Evolutionary conservation across 2,329 filamentous ascomycete genomes (phyloP).

Genomic region (Zasmidium cellare): DNA sequence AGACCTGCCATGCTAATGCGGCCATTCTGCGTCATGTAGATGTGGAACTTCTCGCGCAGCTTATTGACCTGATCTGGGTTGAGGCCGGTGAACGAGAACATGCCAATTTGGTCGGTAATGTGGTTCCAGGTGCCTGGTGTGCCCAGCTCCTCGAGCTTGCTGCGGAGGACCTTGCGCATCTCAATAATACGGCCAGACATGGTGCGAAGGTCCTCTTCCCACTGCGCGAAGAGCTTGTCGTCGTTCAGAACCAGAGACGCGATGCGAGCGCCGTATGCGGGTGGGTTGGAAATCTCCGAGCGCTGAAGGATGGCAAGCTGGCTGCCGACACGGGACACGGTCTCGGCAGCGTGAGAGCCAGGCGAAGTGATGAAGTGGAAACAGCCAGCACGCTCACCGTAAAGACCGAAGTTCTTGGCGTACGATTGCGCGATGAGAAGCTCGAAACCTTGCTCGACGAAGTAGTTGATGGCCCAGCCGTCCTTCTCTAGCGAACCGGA

Average conservation of each 20-base stretch:
- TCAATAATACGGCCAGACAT: constrained; percentile 95
- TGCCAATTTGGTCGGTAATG: constrained; percentile 98
- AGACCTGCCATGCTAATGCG: constrained; percentile 98
- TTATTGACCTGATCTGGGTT: constrained; percentile 70
- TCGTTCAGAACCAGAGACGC: constrained; percentile 85
- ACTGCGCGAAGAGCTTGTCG: constrained; percentile 76
- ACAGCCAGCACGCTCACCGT: constrained; percentile 92
- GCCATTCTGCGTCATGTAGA: constrained; percentile 97
- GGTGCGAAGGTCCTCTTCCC: constrained; percentile 85
- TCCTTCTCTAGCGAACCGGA: constrained; percentile 84
- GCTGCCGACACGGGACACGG: constrained; percentile 68
- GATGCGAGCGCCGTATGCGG: constrained; percentile 89
- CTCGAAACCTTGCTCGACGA: constrained; percentile 85
- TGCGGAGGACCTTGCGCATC: constrained; percentile 79
- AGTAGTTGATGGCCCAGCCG: constrained; percentile 90
- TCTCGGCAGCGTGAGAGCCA: constrained; percentile 62
- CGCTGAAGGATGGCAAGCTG: constrained; percentile 94
- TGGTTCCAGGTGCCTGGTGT: constrained; percentile 95
- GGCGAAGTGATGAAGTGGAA: constrained; percentile 90
- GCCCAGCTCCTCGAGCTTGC: constrained; percentile 77
- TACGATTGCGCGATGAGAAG: constrained; percentile 55
- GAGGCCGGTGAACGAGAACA: constrained; percentile 94
- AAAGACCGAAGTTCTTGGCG: constrained; percentile 70
- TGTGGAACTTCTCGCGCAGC: constrained; percentile 68
- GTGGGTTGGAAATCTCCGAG: constrained; percentile 96